Base-by-base conservation (phyloP, 768 basidiomycete genomes). In the Fomitopsis pulvina region DNA sequence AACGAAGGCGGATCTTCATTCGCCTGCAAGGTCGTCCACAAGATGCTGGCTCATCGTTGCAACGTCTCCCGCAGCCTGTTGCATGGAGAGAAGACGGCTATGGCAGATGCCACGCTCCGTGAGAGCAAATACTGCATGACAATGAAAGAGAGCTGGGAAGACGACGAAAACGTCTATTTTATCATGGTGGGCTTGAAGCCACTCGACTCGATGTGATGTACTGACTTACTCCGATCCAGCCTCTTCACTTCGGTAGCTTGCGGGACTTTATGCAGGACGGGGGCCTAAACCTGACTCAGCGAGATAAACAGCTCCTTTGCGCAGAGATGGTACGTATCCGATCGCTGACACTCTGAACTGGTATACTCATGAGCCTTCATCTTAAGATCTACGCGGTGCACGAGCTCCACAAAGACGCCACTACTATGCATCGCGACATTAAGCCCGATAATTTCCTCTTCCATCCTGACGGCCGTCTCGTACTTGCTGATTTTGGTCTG, bases 371-470 rank as follows among this genome's bases (percentile, higher is more conserved):
- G 6, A 12, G 14, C 18, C 4, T 18, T 16, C 29, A 10, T 16
- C 32, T 41, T 38, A 30, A 60, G 60, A 45, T 64, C 1, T 9
- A 55, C n/a, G 51, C 52, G 0, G 32, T 60, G 14, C 39, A 47
- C 7, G 53, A 57, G 50, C 41, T 48, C 10, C 28, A 57, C 12
- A 61, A 63, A 50, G 25, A 32, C 8, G 30, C 27, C 4, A 52
- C 59, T 29, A 53, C 60, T 37, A 41, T 61, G 21, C 63, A 64
- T 42, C 61, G 64, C 45, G 63, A 65, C 41, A 50, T 65, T 47
- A 65, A 65, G 48, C 61, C 61, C 1, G 54, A 55, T 1, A 65
- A 65, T 52, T 44, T 64, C 37, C 51, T 61, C 44, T 32, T 62
- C 32, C 48, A 41, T 29, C 22, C 27, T 1, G 43, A 50, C 26